Evolutionary conservation across 768 basidiomycete genomes (phyloP).

Genomic region (Tylopilus sp.): DNA sequence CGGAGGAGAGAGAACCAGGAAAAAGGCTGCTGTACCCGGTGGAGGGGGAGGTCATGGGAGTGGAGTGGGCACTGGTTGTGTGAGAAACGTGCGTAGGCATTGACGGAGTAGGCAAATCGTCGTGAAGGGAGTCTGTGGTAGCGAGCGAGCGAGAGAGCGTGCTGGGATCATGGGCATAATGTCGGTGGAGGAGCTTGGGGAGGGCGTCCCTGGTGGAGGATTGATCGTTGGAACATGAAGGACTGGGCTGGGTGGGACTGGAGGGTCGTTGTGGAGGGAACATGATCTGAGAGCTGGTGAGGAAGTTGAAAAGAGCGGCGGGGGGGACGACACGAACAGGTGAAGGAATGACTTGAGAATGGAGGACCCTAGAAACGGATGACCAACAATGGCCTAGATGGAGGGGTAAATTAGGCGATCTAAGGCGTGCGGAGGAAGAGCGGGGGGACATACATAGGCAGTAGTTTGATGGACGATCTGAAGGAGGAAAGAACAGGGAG

Average conservation of each 20-base stretch:
- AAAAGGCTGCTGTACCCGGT: constrained; percentile 21
- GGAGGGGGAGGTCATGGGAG: constrained; percentile 26
- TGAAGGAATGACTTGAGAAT: background rate
- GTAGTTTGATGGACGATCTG: constrained; percentile 4
- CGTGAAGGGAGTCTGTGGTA: constrained; percentile 6
- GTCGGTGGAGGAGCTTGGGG: constrained; percentile 10
- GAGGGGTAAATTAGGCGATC: constrained; percentile 2
- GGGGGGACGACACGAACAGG: constrained; percentile 1
- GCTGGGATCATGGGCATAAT: constrained; percentile 11
- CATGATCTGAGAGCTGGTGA: constrained; percentile 15
- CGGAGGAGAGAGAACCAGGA: constrained; percentile 19
- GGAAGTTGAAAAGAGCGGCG: background rate
- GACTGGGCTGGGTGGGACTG: constrained; percentile 10
- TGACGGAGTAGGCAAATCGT: constrained; percentile 9
- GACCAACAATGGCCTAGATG: constrained; percentile 15
- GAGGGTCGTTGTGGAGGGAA: constrained; percentile 1
- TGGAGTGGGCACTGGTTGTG: constrained; percentile 20
- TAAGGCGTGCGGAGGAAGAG: background rate
- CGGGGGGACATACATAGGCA: constrained; percentile 19
- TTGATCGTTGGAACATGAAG: constrained; percentile 20
- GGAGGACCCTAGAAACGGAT: constrained; percentile 15
- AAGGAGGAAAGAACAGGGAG: background rate
- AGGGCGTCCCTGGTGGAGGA: constrained; percentile 2
- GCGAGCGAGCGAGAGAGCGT: constrained; percentile 19
- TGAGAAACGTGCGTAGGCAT: background rate